Percentiles rank a stretch among this genome's conserved stretches.
These are phyloP conservation scores for Holtermannia corniformis DNA, from an alignment of 768 basidiomycete species.

Conservation along the genomic window DNA sequence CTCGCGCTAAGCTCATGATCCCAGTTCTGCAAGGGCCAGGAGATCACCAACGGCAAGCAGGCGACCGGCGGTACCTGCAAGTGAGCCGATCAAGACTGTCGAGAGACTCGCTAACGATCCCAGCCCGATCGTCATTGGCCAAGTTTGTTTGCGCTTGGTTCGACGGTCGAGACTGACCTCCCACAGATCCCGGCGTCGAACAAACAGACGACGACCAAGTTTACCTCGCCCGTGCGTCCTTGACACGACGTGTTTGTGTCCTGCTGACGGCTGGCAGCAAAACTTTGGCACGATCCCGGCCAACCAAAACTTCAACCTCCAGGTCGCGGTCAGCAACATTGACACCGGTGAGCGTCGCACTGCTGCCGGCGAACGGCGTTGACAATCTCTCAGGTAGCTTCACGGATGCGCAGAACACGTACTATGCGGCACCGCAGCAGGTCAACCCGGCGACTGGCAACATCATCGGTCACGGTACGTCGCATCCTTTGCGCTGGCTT, in stretches of 20 bases:
- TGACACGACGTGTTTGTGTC: neutral
- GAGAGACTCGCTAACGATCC: constrained; percentile 10
- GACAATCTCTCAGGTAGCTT: constrained; percentile 48
- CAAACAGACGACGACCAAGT: constrained; percentile 48
- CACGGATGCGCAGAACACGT: constrained; percentile 50
- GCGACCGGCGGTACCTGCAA: constrained; percentile 23
- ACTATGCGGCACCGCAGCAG: constrained; percentile 54
- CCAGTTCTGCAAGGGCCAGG: constrained; percentile 39
- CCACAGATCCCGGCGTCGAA: constrained; percentile 55
- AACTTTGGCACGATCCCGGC: constrained; percentile 43
- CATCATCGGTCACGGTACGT: constrained; percentile 44
- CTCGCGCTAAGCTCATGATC: constrained; percentile 45
- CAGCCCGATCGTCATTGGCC: neutral
- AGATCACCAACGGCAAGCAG: constrained; percentile 52
- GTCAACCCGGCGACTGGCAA: constrained; percentile 47
- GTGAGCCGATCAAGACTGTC: constrained; percentile 4
- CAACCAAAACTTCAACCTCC: constrained; percentile 49
- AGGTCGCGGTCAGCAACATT: constrained; percentile 45
- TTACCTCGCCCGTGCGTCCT: constrained; percentile 45
- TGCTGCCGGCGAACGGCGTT: neutral
- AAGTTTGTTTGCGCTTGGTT: constrained; percentile 6
- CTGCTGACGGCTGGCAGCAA: constrained; percentile 3
- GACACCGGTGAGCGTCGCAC: constrained; percentile 8
- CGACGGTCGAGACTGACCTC: constrained; percentile 43
- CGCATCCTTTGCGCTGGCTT: neutral